Evolutionary conservation across 1,284 basidiomycete genomes (phyloP), one percentile per base, ranked within the genome.

Genomic region (Apiotrichum brassicae): DNA sequence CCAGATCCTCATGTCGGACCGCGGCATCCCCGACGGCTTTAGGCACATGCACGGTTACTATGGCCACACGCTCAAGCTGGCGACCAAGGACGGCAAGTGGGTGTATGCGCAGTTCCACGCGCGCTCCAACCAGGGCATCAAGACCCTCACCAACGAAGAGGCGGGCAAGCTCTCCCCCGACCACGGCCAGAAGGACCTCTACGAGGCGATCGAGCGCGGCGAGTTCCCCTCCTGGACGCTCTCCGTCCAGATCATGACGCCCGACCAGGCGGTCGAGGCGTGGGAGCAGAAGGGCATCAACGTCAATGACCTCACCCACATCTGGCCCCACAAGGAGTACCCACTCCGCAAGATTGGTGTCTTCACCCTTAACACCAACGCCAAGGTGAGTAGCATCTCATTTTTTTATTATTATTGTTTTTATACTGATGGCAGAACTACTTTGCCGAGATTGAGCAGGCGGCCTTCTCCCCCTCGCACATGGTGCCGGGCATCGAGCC

Each of bases 51-150:
- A 95, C 75, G 91, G 89, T 19, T 95, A 91, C 78, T 86, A 85
- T 39, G 90, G 92, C 6, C 90, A 95, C 78, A 86, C 90, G n/a
- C 84, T 81, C 79, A 93, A 94, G 77, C 81, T 87, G 70, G 79
- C 87, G 69, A 90, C 91, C 73, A 79, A 79, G 19, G 79, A 88
- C 48, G 89, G 87, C 50, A 78, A 82, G 26, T 92, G 85, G 77
- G 79, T 83, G 44, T 95, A 93, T 72, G 80, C 81, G 33, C 86
- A 93, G 73, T 78, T 92, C 63, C 91, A 94, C 75, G 52, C 86
- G 61, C 80, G 79, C 40, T 82, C 80, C 18, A 82, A 90, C 57
- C 80, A 81, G 48, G 88, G 88, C 24, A 83, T 83, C 79, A 86
- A 88, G 78, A 71, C 57, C 37, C 68, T 68, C 49, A 76, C 72